A percentile compares a stretch with the other conserved stretches of the same genome.
Evolutionary conservation across 805 yeast species (phyloP).

Genomic region (Ogataea methanolica): DNA sequence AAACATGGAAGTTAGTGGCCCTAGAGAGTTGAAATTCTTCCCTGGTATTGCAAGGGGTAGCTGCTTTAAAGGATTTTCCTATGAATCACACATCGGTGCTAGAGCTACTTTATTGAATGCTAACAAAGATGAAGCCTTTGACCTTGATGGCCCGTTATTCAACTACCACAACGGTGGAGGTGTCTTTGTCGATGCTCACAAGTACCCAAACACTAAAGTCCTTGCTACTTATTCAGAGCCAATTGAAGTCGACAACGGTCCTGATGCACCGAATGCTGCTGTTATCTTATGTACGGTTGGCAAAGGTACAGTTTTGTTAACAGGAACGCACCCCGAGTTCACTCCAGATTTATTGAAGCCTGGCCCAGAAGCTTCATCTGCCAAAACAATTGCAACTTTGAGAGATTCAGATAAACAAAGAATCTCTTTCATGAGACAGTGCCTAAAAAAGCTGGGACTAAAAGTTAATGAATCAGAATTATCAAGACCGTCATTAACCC

Average conservation of each 20-base stretch:
- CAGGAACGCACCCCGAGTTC: conserved; percentile 92
- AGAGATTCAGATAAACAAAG: conserved; percentile 43
- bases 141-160: conserved; percentile 24
- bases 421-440: conserved; percentile 48
- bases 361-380: conserved; percentile 20
- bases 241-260: conserved; percentile 42
- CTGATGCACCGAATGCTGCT: conserved; percentile 51
- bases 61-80: conserved; percentile 74
- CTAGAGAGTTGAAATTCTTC: conserved; percentile 74
- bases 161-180: conserved; percentile 89
- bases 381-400: conserved; percentile 37
- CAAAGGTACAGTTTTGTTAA: conserved; percentile 66
- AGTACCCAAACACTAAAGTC: conserved; percentile 57
- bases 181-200: conserved; percentile 71
- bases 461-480: conserved; percentile 53
- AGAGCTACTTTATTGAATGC: conserved; percentile 47
- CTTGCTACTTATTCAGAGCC: conserved; percentile 63
- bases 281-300: conserved; percentile 66
- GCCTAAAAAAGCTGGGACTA: conserved; percentile 60
- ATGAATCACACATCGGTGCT: conserved; percentile 75
- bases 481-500: conserved; percentile 63
- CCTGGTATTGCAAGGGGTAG: conserved; percentile 84
- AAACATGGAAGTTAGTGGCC: conserved; percentile 74
- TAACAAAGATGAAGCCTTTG: conserved; percentile 29
- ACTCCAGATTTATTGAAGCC: conserved; percentile 46